These are phyloP conservation scores for Suhomyces wounanorum DNA, from an alignment of 1,139 yeast species.

Conservation along the genomic window DNA sequence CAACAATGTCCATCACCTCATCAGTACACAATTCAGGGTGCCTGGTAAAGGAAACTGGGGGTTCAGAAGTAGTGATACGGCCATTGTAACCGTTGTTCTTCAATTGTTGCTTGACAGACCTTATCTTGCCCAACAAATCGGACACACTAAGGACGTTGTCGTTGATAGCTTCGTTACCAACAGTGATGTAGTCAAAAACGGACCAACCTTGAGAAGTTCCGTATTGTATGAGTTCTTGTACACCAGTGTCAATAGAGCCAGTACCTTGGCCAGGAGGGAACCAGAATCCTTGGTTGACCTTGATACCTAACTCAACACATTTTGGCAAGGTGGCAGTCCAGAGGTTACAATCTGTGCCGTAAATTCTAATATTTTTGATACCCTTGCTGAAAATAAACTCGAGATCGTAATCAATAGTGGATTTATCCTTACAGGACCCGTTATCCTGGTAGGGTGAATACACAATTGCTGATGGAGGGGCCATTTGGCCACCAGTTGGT, in stretches of 20 bases:
- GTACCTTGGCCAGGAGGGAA: slow-evolving; percentile 58
- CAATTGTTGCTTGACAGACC: slow-evolving; percentile 59
- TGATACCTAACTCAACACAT: slow-evolving; percentile 61
- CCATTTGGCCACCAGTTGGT: slow-evolving; percentile 16
- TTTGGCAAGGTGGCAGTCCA: slow-evolving; percentile 65
- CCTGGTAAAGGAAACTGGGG: slow-evolving; percentile 69
- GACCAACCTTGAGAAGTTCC: slow-evolving; percentile 62
- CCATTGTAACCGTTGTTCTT: slow-evolving; percentile 77
- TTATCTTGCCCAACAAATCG: slow-evolving; percentile 63
- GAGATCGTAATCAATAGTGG: slow-evolving; percentile 60
- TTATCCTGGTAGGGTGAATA: slow-evolving; percentile 81
- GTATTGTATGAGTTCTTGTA: slow-evolving; percentile 54
- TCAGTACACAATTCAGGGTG: slow-evolving; percentile 68
- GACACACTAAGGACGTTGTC: slow-evolving; percentile 58
- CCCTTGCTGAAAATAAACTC: slow-evolving; percentile 58
- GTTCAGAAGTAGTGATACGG: slow-evolving; percentile 78
- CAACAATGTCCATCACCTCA: slow-evolving; percentile 60
- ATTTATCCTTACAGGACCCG: slow-evolving; percentile 63
- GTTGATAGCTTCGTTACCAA: slow-evolving; percentile 86
- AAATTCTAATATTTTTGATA: slow-evolving; percentile 66
- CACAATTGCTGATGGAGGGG: slow-evolving; percentile 58
- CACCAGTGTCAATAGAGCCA: slow-evolving; percentile 64
- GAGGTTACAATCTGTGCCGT: slow-evolving; percentile 84
- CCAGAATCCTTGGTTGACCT: slow-evolving; percentile 88
- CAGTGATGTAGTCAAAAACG: slow-evolving; percentile 68